Evolutionary conservation across 176 grass and related monocot species (phyloP).

Genomic region (Metroxylon sagu): DNA sequence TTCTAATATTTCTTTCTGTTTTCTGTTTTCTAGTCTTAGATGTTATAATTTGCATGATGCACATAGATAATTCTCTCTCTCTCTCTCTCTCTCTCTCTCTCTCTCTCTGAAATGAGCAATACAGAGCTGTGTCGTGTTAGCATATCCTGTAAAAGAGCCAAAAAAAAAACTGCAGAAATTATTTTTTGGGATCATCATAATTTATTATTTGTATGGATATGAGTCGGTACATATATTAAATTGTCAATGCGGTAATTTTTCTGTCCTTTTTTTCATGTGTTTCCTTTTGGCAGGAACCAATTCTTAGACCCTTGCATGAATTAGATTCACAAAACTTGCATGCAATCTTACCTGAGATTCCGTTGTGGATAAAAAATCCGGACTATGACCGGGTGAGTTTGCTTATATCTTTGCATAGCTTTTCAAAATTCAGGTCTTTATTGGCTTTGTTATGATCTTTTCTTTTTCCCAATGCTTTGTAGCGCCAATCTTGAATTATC

Average conservation of each 20-base stretch:
- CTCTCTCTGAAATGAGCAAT: no score
- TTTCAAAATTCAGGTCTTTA: neutral
- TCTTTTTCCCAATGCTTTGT: no score
- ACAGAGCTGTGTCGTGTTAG: no score
- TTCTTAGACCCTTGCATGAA: conserved; percentile 42
- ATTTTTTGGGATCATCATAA: neutral
- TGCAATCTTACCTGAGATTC: conserved; percentile 56
- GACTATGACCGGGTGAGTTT: conserved; percentile 75
- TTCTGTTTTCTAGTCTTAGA: no score
- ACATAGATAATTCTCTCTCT: no score
- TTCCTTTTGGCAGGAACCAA: conserved; percentile 59
- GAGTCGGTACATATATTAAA: conserved; percentile 1
- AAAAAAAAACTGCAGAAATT: no score
- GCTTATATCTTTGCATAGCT: neutral
- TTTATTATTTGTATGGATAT: neutral
- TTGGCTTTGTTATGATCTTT: no score
- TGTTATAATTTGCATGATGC: no score
- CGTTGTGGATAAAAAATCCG: conserved; percentile 83
- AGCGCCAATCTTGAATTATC: no score
- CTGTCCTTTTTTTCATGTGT: neutral
- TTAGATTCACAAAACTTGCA: conserved; percentile 55
- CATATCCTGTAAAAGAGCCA: no score
- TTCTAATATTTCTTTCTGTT: no score
- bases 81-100: no score
- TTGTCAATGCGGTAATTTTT: neutral